Evolutionary conservation across 2,329 filamentous ascomycete species (phyloP).

Genomic region (Purpureocillium lavendulum): DNA sequence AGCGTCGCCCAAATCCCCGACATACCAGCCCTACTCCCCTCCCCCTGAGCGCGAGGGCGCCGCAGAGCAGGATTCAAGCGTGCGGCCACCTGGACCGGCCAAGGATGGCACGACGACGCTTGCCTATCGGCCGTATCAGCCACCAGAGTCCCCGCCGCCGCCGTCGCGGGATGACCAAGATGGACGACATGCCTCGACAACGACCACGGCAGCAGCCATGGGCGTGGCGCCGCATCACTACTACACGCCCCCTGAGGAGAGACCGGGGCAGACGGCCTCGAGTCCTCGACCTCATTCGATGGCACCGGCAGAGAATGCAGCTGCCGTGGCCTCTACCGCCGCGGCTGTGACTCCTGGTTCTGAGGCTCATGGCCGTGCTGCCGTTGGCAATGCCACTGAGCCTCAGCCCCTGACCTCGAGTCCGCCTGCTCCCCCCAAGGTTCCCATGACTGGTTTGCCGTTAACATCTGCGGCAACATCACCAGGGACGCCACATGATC

Average conservation of each 20-base stretch:
- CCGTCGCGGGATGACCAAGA: slow-evolving; percentile 1
- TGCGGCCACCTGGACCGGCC: not conserved
- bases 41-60: slow-evolving; percentile 3
- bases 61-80: not conserved
- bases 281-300: too few species aligned
- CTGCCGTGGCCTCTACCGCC: too few species aligned
- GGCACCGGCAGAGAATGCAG: too few species aligned
- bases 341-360: too few species aligned
- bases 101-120: slow-evolving; percentile 6
- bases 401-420: not conserved
- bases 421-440: not conserved
- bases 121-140: slow-evolving; percentile 21
- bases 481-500: too few species aligned
- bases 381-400: too few species aligned
- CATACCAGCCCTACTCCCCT: slow-evolving; percentile 21
- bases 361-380: too few species aligned
- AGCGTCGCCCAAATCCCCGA: slow-evolving; percentile 10
- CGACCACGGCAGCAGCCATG: not conserved
- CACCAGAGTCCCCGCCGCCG: slow-evolving; percentile 10
- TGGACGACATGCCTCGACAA: too few species aligned
- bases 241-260: slow-evolving; percentile 5
- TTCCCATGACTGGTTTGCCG: not conserved
- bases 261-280: too few species aligned
- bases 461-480: not conserved
- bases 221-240: slow-evolving; percentile 15